Evolutionary conservation across 495 filamentous ascomycete species (phyloP), one percentile per base, ranked within the genome.

Genomic region (Aspergillus taichungensis): DNA sequence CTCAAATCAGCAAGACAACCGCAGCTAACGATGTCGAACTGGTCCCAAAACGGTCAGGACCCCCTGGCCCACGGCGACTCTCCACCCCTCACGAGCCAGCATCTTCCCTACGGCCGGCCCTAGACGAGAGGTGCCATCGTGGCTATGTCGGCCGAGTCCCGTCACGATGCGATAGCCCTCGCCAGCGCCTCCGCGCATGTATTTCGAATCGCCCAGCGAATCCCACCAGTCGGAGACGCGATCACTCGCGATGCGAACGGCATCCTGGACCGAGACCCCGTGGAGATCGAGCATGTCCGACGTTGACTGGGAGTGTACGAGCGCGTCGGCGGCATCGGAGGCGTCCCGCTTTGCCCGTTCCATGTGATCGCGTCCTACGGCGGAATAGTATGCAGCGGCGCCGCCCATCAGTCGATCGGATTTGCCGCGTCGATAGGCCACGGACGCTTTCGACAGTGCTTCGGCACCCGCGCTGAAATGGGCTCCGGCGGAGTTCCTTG

Each of bases 81-180:
- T 84, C 92, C 92, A 98, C 0, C 87, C 88, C 43, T 91, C 85
- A 32, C 72, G 72, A 38, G 78, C 68, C 43, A 98, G 60, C 67
- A 83, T 83, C 57, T 75, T 84, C 41, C 69, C 79, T 1, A 98
- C 88, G n/a, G 86, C 84, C 30, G 85, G 86, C 2, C 87, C 81
- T 18, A 98, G 52, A 46, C 78, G 82, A 1, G 80, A 81, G 29
- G 72, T 82, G 0, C 90, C 88, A 34, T 81, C 80, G n/a, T 76
- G 75, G 40, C 80, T 88, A 57, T 98, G 92, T 30, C 69, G 67
- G 5, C 92, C 92, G 5, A 79, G 40, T 3, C 92, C 92, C 0
- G 88, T 94, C 18, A 98, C 72, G 18, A 98, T 83, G 33, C 73
- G 76, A 51, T 83, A 86, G 31, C 75, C 70, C 49, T 62, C 58